phyloP scores from a whole-genome alignment of 371 early-diverging fungal genomes.

The Coemansia sp. region DNA sequence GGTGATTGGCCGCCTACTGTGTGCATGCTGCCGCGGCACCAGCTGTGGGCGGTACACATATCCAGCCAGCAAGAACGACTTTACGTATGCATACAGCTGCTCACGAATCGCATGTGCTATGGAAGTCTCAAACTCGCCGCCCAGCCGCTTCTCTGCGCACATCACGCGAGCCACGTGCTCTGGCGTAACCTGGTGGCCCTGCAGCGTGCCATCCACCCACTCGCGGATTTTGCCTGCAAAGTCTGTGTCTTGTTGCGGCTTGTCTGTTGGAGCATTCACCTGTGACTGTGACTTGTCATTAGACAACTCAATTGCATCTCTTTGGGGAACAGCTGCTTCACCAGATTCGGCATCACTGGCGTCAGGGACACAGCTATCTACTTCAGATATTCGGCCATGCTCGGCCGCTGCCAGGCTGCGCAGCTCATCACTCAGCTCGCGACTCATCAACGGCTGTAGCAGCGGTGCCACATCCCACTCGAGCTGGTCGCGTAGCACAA shows the following conservation, averaged over 20 bases:
- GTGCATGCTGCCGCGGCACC: background rate
- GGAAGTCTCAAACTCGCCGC: slow-evolving; percentile 66
- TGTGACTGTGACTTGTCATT: background rate
- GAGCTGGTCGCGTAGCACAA: slow-evolving; percentile 82
- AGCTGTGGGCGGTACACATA: slow-evolving; percentile 56
- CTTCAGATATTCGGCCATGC: background rate
- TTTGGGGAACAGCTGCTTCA: background rate
- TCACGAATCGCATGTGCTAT: slow-evolving; percentile 94
- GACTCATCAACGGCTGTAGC: slow-evolving; percentile 47
- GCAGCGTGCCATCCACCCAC: background rate
- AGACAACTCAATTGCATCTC: background rate
- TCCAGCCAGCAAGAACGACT: slow-evolving; percentile 79
- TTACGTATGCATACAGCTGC: slow-evolving; percentile 81
- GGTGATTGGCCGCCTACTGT: slow-evolving; percentile 4
- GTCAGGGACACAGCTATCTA: background rate
- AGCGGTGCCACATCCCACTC: slow-evolving; percentile 82
- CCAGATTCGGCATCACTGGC: background rate
- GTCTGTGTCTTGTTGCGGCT: background rate
- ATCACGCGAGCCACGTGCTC: slow-evolving; percentile 51
- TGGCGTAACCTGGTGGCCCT: slow-evolving; percentile 25
- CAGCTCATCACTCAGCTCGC: slow-evolving; percentile 21
- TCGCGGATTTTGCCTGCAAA: slow-evolving; percentile 1
- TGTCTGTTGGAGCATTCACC: background rate
- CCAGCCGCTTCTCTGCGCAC: slow-evolving; percentile 47
- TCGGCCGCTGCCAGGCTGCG: background rate